Evolutionary conservation across 1,284 basidiomycete species (phyloP).

Genomic region (Kalmanozyma brasiliensis): DNA sequence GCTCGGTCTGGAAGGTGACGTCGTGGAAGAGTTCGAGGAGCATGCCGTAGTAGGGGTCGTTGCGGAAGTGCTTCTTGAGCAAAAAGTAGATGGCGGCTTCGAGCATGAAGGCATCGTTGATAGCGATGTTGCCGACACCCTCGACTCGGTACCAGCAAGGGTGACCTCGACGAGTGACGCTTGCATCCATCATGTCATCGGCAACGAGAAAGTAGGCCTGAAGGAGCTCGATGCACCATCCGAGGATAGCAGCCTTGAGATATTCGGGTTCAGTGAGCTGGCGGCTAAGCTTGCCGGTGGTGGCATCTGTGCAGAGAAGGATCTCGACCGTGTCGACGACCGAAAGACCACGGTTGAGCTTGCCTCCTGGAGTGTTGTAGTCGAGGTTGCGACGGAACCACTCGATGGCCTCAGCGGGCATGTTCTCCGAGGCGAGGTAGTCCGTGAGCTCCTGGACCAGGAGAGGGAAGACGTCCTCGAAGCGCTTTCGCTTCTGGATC

Average conservation of each 20-base stretch:
- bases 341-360: constrained; percentile 93
- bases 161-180: constrained; percentile 94
- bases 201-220: constrained; percentile 98
- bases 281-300: constrained; percentile 71
- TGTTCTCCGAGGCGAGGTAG: constrained; percentile 72
- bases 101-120: constrained; percentile 98
- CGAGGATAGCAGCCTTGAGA: constrained; percentile 86
- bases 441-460: constrained; percentile 74
- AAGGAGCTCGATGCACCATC: constrained; percentile 97
- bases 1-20: constrained; percentile 90
- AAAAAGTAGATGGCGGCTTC: constrained; percentile 92
- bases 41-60: constrained; percentile 84
- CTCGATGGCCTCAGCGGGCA: constrained; percentile 83
- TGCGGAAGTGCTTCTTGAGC: constrained; percentile 86
- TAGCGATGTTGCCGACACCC: constrained; percentile 83
- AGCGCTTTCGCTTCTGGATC: constrained; percentile 68
- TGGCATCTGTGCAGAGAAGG: constrained; percentile 73
- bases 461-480: constrained; percentile 72
- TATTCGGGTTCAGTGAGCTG: constrained; percentile 75
- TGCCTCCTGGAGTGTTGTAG: constrained; percentile 95
- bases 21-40: constrained; percentile 92
- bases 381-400: constrained; percentile 82
- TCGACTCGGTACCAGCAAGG: constrained; percentile 85
- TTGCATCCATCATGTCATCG: constrained; percentile 97
- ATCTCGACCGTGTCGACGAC: constrained; percentile 94